Conservation (phyloP, 441 rosid species). For the Mallotus japonicus region DNA sequence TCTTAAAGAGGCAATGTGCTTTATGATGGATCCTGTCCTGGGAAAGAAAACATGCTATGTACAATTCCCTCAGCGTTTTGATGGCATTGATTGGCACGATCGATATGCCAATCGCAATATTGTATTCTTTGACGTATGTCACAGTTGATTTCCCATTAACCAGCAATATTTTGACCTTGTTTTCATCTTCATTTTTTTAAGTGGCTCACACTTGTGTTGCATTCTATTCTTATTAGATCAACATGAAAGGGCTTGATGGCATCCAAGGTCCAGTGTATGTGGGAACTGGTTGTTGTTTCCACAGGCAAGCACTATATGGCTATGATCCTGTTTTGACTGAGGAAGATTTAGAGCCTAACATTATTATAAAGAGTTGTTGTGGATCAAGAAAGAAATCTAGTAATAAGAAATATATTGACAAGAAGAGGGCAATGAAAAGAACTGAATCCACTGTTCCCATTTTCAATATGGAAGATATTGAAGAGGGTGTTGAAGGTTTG, state of each 20-base stretch:
- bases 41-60: slow-evolving; percentile 97
- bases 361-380: slow-evolving; percentile 91
- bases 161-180: background rate
- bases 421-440: slow-evolving; percentile 71
- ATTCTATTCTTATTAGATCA: slow-evolving; percentile 56
- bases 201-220: slow-evolving; percentile 3
- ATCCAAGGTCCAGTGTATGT: slow-evolving; percentile 98
- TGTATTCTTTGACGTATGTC: slow-evolving; percentile 91
- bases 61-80: slow-evolving; percentile 98
- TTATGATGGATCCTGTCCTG: slow-evolving; percentile 86
- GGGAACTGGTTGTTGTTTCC: slow-evolving; percentile 97
- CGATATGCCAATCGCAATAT: slow-evolving; percentile 99
- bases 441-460: slow-evolving; percentile 94
- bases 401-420: slow-evolving; percentile 68
- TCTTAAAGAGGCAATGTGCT: slow-evolving; percentile 97
- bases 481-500: slow-evolving; percentile 97
- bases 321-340: slow-evolving; percentile 95
- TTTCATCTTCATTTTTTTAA: background rate
- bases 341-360: slow-evolving; percentile 90
- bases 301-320: slow-evolving; percentile 94
- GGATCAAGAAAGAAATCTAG: slow-evolving; percentile 86
- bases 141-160: slow-evolving; percentile 19
- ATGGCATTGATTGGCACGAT: slow-evolving; percentile 97
- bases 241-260: slow-evolving; percentile 95
- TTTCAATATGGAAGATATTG: slow-evolving; percentile 97